Evolutionary conservation across 306 rosid genomes (phyloP), one percentile per base, ranked within the genome.

Genomic region (Citrullus amarus): DNA sequence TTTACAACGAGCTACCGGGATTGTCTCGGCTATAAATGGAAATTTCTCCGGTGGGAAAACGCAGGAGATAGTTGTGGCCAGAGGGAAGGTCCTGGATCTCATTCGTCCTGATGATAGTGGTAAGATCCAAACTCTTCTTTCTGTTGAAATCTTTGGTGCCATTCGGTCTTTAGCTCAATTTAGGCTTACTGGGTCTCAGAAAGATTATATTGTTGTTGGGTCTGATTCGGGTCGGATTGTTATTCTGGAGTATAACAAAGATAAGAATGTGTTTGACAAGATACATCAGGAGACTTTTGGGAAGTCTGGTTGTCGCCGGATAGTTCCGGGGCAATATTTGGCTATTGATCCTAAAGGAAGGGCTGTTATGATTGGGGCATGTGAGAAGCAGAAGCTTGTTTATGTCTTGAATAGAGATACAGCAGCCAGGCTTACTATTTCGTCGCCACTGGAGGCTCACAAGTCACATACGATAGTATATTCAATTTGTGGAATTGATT

Each of bases 341-440:
- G 97, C 97, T 43, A 76, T 91, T 59, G 99, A 95, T 82, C 99
- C 97, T 60, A 92, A 92, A 80, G 99, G 99, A 50, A 85, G 99
- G 82, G 99, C 99, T 16, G 97, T 89, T 60, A 92, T 95, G 97
- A 82, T 92, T 71, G 99, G 99, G 54, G 97, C 99, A 8, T 92
- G 96, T 74, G 99, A 92, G 83, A 95, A 95, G 77, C 97, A 95
- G 83, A 95, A 95, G 81, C 96, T 95, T 18, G 97, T 95, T 76
- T 92, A 95, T 59, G 96, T 92, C 6, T 88, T 95, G 89, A 92
- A 95, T 62, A 88, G 99, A 71, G 97, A 95, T 66, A 91, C 97
- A 1, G 90, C 91, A 20, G 97, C 97, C 30, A 92, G 99, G 91
- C 85, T 95, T 75, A 92, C 99, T 0, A 95, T 95, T 70, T 95